phyloP scores from a whole-genome alignment of 768 basidiomycete species.

The Rhizopogon vinicolor region DNA sequence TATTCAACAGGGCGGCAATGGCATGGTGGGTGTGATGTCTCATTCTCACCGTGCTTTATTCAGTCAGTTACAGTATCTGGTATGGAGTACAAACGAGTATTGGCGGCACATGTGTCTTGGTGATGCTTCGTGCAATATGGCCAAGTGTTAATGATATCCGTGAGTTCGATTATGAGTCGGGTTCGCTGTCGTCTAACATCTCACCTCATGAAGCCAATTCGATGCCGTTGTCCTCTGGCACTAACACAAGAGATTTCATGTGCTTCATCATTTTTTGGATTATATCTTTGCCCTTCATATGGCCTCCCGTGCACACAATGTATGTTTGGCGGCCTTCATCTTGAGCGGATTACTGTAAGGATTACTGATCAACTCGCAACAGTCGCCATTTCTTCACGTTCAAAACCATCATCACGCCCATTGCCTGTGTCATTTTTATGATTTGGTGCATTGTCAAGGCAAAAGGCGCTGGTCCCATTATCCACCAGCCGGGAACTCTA shows the following conservation, averaged over 20 bases:
- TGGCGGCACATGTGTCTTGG: constrained; percentile 64
- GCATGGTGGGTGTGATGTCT: constrained; percentile 43
- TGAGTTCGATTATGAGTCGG: constrained; percentile 22
- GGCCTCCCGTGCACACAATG: constrained; percentile 76
- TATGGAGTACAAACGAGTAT: constrained; percentile 72
- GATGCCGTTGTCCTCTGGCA: constrained; percentile 64
- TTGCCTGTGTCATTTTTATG: constrained; percentile 61
- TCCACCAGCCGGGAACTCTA: constrained; percentile 51
- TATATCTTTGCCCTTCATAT: constrained; percentile 69
- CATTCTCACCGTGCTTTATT: neutral
- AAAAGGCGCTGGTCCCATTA: constrained; percentile 67
- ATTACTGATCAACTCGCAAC: constrained; percentile 2
- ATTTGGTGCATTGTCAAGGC: constrained; percentile 73
- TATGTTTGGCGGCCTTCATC: constrained; percentile 23
- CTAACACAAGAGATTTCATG: constrained; percentile 62
- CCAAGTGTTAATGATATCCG: constrained; percentile 60
- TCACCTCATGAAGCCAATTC: constrained; percentile 43
- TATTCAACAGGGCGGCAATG: constrained; percentile 64
- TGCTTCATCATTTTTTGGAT: constrained; percentile 82
- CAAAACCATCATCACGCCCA: constrained; percentile 63
- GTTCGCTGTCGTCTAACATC: neutral
- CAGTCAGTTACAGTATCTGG: constrained; percentile 42
- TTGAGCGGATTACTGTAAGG: neutral
- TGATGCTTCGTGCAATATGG: constrained; percentile 68
- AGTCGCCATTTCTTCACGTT: constrained; percentile 70